A percentile compares a stretch with the other conserved stretches of the same genome.
Evolutionary conservation across 805 yeast species (phyloP).

Genomic region (Priceomyces fermenticarens): DNA sequence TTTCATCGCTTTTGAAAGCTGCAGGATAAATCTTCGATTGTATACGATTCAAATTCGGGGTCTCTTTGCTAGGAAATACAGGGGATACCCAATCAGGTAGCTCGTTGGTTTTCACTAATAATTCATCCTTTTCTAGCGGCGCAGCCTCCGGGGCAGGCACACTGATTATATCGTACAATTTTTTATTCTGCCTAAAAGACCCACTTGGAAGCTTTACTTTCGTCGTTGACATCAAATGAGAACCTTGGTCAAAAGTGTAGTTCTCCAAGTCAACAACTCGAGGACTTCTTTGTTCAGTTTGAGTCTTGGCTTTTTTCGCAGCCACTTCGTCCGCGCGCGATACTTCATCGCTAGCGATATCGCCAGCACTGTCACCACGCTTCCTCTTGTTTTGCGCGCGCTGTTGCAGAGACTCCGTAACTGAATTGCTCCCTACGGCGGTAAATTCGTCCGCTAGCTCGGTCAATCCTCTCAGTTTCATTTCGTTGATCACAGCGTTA

Average conservation of each 20-base stretch:
- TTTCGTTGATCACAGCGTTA: slow-evolving; percentile 22
- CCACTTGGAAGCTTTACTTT: slow-evolving; percentile 79
- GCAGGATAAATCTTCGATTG: slow-evolving; percentile 79
- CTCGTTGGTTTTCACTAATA: slow-evolving; percentile 53
- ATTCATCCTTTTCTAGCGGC: slow-evolving; percentile 38
- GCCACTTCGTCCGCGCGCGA: not conserved
- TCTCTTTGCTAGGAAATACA: slow-evolving; percentile 70
- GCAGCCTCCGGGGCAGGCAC: slow-evolving; percentile 76
- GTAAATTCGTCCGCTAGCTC: slow-evolving; percentile 39
- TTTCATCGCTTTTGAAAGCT: slow-evolving; percentile 72
- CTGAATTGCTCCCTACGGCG: slow-evolving; percentile 1
- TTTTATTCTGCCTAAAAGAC: slow-evolving; percentile 71
- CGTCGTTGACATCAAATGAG: slow-evolving; percentile 61
- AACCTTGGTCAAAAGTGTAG: slow-evolving; percentile 68
- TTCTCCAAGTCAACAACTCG: slow-evolving; percentile 60
- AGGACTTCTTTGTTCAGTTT: slow-evolving; percentile 35
- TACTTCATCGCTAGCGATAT: not conserved
- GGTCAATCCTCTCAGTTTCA: slow-evolving; percentile 42
- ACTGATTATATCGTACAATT: slow-evolving; percentile 80
- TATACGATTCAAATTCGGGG: slow-evolving; percentile 67
- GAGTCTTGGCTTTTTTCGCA: slow-evolving; percentile 8
- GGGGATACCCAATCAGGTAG: slow-evolving; percentile 81
- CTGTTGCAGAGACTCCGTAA: too few species aligned
- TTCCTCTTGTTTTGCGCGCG: slow-evolving; percentile 16
- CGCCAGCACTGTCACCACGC: slow-evolving; percentile 8